Evolutionary conservation across 257 asterid genomes (phyloP), one percentile per base, ranked within the genome.

Genomic region (Primulina huaijiensis): DNA sequence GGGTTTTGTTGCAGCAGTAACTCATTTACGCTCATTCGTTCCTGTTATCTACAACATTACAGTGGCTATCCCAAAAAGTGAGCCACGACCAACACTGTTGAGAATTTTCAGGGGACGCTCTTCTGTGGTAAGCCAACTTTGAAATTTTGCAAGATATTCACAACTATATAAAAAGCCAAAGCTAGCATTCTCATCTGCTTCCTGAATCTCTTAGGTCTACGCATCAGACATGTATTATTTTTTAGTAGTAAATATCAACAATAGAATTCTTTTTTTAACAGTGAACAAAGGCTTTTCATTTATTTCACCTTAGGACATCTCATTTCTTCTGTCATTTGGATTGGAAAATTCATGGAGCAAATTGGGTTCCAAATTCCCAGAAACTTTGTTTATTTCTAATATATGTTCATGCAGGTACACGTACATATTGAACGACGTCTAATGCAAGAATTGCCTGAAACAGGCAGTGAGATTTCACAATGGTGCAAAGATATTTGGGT

Each of bases 401-500:
- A 72, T 30, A 60, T 65, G 56, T 37, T 63, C 16, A 27, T 72
- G 64, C 73, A 92, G 97, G 96, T 89, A 19, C 97, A 92, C 59
- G 90, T 92, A 83, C 88, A 85, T 76, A 69, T 92, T 30, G 85
- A 87, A 72, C 86, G 96, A 30, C 85, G 73, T 75, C 68, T 79
- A 50, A 87, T 89, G 93, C 69, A 80, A 14, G 95, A 86, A 43
- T 75, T 92, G 73, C 97, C 97, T n/a, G 90, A 76, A 82, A 88
- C 89, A 35, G 70, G 75, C 19, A 75, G 81, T 64, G 95, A 81
- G 62, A 85, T 89, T 72, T 83, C 95, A n/a, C 95, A 92, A 65
- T 92, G 96, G 97, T 92, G 97, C 82, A 87, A 80, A 81, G 96
- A 92, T 69, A 77, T 76, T 67, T 92, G 88, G 69, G 92, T 92